Percentiles rank a stretch among this genome's conserved stretches.
Conservation (phyloP, 257 asterid genomes). For the Linderniella brevidens region DNA sequence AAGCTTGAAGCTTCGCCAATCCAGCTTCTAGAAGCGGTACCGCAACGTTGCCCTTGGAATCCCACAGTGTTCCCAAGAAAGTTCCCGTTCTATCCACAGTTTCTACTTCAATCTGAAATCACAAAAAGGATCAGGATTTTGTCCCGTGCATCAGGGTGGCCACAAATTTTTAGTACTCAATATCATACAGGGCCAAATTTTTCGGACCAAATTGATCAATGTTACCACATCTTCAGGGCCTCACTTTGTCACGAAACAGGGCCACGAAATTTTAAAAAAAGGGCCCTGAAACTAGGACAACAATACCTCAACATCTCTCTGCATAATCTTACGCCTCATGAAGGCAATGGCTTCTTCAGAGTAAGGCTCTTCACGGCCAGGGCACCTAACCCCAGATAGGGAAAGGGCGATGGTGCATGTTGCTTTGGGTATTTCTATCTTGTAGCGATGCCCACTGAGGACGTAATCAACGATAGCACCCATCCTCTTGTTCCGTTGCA, state of each 20-base stretch:
- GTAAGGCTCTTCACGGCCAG: conserved; percentile 84
- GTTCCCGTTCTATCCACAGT: conserved; percentile 95
- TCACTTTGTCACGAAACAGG: no score
- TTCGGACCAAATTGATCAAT: no score
- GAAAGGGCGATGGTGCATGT: conserved; percentile 90
- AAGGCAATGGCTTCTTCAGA: conserved; percentile 95
- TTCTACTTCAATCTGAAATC: conserved; percentile 75
- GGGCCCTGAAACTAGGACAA: neutral
- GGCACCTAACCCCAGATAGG: conserved; percentile 93
- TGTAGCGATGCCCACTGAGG: conserved; percentile 90
- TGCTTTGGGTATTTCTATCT: conserved; percentile 77
- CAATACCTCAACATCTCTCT: conserved; percentile 94
- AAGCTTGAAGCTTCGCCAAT: conserved; percentile 71
- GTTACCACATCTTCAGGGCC: no score
- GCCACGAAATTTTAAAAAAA: neutral
- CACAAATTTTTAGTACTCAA: no score
- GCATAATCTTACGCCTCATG: conserved; percentile 97
- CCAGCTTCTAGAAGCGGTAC: conserved; percentile 83
- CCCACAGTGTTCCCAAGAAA: conserved; percentile 89
- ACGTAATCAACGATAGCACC: conserved; percentile 87
- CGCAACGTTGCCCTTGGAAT: conserved; percentile 56
- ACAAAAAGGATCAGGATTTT: neutral
- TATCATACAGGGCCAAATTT: no score
- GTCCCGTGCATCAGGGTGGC: no score
- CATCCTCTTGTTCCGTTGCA: conserved; percentile 86